phyloP scores from a whole-genome alignment of 176 grass and related monocot species.

The Oryza punctata region DNA sequence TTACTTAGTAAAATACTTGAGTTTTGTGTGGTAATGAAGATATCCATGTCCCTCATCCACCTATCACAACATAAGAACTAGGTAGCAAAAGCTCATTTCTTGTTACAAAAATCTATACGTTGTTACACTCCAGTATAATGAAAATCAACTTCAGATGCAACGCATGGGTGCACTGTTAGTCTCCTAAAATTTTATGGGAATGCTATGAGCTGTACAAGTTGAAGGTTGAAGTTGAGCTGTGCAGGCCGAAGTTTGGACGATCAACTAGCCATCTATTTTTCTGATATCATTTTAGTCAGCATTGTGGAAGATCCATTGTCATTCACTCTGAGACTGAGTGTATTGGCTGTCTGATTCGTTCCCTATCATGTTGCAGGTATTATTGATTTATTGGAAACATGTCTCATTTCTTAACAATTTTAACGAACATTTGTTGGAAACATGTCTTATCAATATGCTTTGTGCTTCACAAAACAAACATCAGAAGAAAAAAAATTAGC shows the following conservation, averaged over 20 bases:
- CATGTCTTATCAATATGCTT: background rate
- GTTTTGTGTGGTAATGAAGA: background rate
- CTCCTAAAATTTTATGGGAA: too few species aligned
- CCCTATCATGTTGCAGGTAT: too few species aligned
- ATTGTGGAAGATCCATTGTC: background rate
- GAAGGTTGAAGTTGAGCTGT: too few species aligned
- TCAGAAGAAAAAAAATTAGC: background rate
- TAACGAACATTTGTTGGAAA: background rate
- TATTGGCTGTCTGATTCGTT: too few species aligned
- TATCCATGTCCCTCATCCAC: background rate
- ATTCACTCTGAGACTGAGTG: background rate
- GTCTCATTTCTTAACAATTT: background rate
- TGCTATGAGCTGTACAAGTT: too few species aligned
- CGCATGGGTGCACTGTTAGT: too few species aligned
- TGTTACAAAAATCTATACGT: background rate
- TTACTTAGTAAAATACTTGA: background rate
- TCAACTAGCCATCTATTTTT: too few species aligned
- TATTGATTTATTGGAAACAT: background rate
- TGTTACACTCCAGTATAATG: background rate
- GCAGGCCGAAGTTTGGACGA: too few species aligned
- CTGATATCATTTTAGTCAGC: background rate
- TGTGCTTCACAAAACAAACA: background rate
- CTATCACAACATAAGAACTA: background rate
- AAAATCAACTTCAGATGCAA: background rate
- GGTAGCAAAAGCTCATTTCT: background rate